Conservation (phyloP, 2,329 filamentous ascomycete species). For the Diaporthe velutina region DNA sequence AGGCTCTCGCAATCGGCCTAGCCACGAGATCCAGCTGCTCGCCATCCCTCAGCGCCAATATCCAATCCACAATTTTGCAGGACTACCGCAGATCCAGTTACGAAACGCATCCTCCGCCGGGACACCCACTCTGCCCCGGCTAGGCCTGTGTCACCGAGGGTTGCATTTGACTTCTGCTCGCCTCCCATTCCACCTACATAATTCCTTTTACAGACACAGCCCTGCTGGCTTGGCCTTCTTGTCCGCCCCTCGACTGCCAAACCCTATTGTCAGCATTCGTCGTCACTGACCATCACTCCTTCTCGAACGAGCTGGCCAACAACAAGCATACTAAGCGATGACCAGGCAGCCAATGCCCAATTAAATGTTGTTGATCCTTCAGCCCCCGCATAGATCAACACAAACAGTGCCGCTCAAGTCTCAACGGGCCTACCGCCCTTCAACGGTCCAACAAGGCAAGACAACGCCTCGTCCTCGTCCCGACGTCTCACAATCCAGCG, state of each 20-base stretch:
- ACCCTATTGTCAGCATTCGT: constrained; percentile 9
- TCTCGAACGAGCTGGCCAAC: not conserved
- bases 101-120: constrained; percentile 34
- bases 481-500: constrained; percentile 23
- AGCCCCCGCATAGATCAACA: constrained; percentile 7
- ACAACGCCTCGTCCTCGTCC: constrained; percentile 7
- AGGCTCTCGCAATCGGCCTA: constrained; percentile 5
- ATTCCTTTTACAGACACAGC: constrained; percentile 32
- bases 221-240: constrained; percentile 32
- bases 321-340: constrained; percentile 10
- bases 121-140: constrained; percentile 28
- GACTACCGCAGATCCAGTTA: constrained; percentile 28
- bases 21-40: constrained; percentile 25
- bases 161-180: constrained; percentile 31
- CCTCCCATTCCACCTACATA: constrained; percentile 31
- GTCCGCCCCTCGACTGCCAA: constrained; percentile 5
- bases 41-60: constrained; percentile 19
- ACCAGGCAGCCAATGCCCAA: constrained; percentile 27
- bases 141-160: constrained; percentile 27
- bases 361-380: constrained; percentile 28
- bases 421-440: not conserved
- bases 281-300: not conserved
- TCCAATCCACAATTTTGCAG: constrained; percentile 31
- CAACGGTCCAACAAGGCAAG: not conserved
- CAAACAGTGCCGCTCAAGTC: not conserved